phyloP scores from a whole-genome alignment of 1,139 yeast genomes.

The Meyerozyma athensensis region DNA sequence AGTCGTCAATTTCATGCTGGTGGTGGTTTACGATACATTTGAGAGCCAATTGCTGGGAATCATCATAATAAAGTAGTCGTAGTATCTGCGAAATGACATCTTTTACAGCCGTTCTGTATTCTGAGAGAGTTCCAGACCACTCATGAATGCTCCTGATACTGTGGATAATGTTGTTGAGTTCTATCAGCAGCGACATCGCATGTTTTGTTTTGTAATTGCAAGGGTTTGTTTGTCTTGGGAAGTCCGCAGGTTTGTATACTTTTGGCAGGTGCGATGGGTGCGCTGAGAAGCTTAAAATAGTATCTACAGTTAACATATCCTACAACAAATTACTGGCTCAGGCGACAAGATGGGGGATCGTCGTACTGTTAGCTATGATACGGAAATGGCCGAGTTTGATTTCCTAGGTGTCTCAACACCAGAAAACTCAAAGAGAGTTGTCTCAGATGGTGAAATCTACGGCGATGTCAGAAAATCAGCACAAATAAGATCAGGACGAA shows the following conservation, averaged over 20 bases:
- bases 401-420: conserved; percentile 3
- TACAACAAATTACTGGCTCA: neutral
- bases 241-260: too few relatives aligned
- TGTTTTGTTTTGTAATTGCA: neutral
- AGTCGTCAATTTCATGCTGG: neutral
- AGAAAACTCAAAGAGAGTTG: neutral
- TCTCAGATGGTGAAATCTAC: conserved; percentile 1
- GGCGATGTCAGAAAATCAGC: conserved; percentile 1
- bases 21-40: neutral
- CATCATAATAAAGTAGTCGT: neutral
- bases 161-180: neutral
- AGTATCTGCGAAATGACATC: neutral
- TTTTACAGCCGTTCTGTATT: neutral
- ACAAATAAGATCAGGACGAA: conserved; percentile 13
- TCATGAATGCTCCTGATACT: neutral
- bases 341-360: conserved; percentile 12
- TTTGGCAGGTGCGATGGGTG: neutral
- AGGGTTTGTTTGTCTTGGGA: neutral
- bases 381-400: conserved; percentile 4
- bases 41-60: neutral
- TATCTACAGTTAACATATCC: neutral
- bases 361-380: conserved; percentile 29
- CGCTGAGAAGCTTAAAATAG: neutral
- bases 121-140: neutral
- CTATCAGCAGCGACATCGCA: neutral